Base-by-base conservation (phyloP, 805 yeast genomes). In the Starmerella riodocensis region DNA sequence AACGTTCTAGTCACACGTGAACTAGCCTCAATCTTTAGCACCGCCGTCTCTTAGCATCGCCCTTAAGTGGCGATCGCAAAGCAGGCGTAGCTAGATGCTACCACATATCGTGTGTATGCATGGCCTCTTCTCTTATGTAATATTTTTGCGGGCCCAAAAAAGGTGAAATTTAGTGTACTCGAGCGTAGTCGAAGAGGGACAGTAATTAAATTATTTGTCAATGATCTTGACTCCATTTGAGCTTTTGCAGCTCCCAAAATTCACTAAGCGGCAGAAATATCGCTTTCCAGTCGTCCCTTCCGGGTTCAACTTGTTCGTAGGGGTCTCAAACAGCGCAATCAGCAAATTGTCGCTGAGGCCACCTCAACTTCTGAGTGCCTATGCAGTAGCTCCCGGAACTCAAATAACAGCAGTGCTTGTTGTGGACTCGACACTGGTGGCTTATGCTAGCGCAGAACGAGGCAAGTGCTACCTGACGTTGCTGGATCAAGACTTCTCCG, bases 341-440 rank as follows among this genome's bases (percentile, higher is more conserved):
- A 42, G 50, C 20, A 42, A 49, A 19, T 50, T 55, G 27, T 34
- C 52, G 2, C 39, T 58, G 14, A 39, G 45, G 7, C 64, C 64
- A 17, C 62, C 64, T 7, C 57, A 52, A 29, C 50, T 55, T 12
- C 37, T 51, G 18, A 51, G 58, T 45, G 53, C 63, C 1, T 52
- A 51, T 30, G 49, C 61, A 7, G 51, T 60, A 4, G 49, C 63
- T 2, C 62, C 62, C 4, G 54, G 51, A 12, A 52, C 54, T 9
- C 28, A 31, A 4, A 43, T 59, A 13, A 48, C 58, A 1, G 53
- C 59, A 3, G 36, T 54, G n/a, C 23, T 39, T 4, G 37, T 34
- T 8, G 12, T 29, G 5, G 44, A 37, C 2, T 32, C 25, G 1
- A 37, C 37, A 3, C 32, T 38, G 11, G 32, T 41, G 8, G 47